Percentiles rank a stretch among this genome's conserved stretches.
These are phyloP conservation scores for Syzygium jambos DNA, from an alignment of 345 rosid genomes.

Conservation along the genomic window DNA sequence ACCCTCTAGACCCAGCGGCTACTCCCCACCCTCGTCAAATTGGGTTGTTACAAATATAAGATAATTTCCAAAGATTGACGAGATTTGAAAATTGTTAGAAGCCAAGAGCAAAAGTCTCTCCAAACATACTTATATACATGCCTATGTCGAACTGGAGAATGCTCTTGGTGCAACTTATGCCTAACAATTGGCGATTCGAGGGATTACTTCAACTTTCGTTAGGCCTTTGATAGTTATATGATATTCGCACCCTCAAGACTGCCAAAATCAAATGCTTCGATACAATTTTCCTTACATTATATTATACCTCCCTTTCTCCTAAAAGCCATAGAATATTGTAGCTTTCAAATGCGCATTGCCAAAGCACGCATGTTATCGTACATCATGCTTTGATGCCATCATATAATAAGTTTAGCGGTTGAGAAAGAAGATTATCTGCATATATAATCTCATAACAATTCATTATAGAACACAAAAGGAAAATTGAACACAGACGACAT, in stretches of 20 bases:
- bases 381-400: neutral
- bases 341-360: neutral
- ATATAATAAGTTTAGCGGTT: neutral
- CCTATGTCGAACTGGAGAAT: neutral
- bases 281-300: neutral
- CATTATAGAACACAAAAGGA: neutral
- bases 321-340: neutral
- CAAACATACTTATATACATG: neutral
- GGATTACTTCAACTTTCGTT: neutral
- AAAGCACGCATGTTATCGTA: neutral
- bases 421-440: neutral
- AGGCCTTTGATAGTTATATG: neutral
- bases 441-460: neutral
- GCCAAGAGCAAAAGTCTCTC: neutral
- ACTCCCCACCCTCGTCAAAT: too few relatives aligned
- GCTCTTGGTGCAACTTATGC: neutral
- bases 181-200: neutral
- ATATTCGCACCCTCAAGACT: neutral
- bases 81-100: neutral
- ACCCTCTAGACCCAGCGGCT: too few relatives aligned
- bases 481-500: neutral
- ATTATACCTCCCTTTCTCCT: neutral
- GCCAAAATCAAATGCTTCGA: neutral
- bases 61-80: neutral
- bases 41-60: neutral